Conservation (phyloP, 2,329 filamentous ascomycete species). For the Nannizzia gypsea region DNA sequence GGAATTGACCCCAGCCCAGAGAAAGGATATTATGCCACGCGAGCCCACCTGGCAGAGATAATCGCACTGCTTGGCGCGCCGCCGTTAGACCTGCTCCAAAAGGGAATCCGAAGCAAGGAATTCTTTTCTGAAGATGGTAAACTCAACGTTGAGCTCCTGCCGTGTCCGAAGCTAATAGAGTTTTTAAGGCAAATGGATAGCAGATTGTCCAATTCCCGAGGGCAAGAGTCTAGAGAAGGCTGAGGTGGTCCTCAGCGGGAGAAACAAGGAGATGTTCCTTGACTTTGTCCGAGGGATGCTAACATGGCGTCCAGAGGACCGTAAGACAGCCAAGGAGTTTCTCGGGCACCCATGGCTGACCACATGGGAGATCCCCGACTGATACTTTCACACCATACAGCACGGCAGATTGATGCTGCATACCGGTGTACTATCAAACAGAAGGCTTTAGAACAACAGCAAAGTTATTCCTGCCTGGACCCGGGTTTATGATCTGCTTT, state of each 20-base stretch:
- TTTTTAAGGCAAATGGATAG: conserved; percentile 17
- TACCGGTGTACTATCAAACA: neutral
- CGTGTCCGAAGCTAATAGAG: neutral
- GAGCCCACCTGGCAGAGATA: conserved; percentile 21
- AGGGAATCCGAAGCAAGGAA: conserved; percentile 24
- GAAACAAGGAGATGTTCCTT: conserved; percentile 24
- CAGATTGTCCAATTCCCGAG: conserved; percentile 14
- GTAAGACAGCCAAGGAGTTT: conserved; percentile 27
- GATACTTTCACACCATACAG: neutral
- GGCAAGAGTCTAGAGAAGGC: conserved; percentile 13
- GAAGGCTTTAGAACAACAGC: conserved; percentile 51
- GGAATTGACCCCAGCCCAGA: conserved; percentile 16
- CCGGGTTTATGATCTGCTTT: conserved; percentile 68
- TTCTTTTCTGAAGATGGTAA: conserved; percentile 33
- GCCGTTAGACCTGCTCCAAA: conserved; percentile 21
- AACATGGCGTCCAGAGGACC: conserved; percentile 26
- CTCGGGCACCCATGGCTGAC: conserved; percentile 23
- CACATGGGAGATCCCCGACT: neutral
- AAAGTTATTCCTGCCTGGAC: conserved; percentile 78
- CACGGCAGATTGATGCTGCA: neutral
- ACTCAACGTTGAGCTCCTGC: conserved; percentile 10
- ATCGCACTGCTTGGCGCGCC: conserved; percentile 21
- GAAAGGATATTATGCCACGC: conserved; percentile 17
- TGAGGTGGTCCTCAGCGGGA: conserved; percentile 19
- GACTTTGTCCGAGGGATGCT: conserved; percentile 27